phyloP scores from a whole-genome alignment of 805 yeast species.

The Ogataea chonburiensis region DNA sequence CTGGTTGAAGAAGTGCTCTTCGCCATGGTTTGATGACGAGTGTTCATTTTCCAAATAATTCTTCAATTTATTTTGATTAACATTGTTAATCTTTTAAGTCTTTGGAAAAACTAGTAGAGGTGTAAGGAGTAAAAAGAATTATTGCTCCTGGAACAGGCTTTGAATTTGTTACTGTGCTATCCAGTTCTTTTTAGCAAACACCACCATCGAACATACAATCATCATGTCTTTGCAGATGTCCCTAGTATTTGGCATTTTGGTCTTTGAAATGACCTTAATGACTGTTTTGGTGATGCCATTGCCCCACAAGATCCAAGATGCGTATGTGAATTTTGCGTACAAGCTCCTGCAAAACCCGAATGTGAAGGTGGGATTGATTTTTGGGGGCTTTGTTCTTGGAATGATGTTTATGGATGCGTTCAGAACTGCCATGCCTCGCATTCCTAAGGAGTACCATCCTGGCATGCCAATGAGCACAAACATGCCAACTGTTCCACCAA shows the following conservation, averaged over 20 bases:
- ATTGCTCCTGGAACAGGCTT: slow-evolving; percentile 2
- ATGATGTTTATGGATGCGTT: slow-evolving; percentile 50
- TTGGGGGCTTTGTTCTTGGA: slow-evolving; percentile 38
- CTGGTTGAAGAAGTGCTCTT: slow-evolving; percentile 7
- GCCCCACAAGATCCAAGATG: slow-evolving; percentile 42
- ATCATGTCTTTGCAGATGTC: slow-evolving; percentile 35
- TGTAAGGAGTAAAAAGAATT: slow-evolving; percentile 4
- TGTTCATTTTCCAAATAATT: slow-evolving; percentile 11
- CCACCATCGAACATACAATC: neutral
- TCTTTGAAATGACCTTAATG: slow-evolving; percentile 44
- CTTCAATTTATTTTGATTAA: too few relatives aligned
- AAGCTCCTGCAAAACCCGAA: slow-evolving; percentile 35
- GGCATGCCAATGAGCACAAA: slow-evolving; percentile 7
- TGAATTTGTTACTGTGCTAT: slow-evolving; percentile 2
- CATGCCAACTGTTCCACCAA: slow-evolving; percentile 10
- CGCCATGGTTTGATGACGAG: neutral
- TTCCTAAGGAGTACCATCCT: slow-evolving; percentile 9
- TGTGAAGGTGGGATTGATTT: slow-evolving; percentile 42
- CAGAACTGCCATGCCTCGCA: slow-evolving; percentile 25
- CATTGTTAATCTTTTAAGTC: too few relatives aligned
- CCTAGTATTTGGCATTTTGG: slow-evolving; percentile 40
- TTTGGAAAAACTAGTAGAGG: too few relatives aligned
- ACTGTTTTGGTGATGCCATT: slow-evolving; percentile 47
- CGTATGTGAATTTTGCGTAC: slow-evolving; percentile 36
- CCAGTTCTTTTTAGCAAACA: neutral